These are phyloP conservation scores for Fusarium continuum DNA, from an alignment of 2,329 filamentous ascomycete species.

Conservation along the genomic window DNA sequence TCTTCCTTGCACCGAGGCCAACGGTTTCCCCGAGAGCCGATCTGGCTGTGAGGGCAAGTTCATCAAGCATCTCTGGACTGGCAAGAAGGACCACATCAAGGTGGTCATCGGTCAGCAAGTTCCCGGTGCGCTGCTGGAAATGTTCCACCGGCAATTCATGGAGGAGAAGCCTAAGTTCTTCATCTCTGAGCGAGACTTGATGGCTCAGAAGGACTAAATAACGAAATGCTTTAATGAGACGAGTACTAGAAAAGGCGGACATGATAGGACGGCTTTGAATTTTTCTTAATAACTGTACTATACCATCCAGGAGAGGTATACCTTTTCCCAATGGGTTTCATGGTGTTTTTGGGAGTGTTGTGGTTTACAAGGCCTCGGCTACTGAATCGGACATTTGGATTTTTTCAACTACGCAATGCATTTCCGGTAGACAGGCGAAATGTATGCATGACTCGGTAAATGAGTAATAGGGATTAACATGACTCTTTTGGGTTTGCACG, in stretches of 20 bases:
- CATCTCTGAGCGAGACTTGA: constrained; percentile 50
- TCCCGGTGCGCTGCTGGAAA: constrained; percentile 48
- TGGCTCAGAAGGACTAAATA: constrained; percentile 36
- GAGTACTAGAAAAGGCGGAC: constrained; percentile 28
- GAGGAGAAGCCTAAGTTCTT: constrained; percentile 49
- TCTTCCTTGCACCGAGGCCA: constrained; percentile 55
- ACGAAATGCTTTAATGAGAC: constrained; percentile 38
- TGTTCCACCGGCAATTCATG: constrained; percentile 50
- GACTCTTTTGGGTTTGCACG: constrained; percentile 11
- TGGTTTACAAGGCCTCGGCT: constrained; percentile 34
- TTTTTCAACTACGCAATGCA: constrained; percentile 26
- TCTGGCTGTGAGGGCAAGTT: constrained; percentile 53
- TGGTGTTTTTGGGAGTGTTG: constrained; percentile 42
- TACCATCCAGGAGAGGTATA: constrained; percentile 35
- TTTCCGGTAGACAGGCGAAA: constrained; percentile 27
- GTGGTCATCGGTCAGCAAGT: constrained; percentile 51
- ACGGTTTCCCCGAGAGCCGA: constrained; percentile 53
- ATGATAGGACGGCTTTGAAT: constrained; percentile 35
- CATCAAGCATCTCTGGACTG: constrained; percentile 56
- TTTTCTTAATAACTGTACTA: constrained; percentile 44
- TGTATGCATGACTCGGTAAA: constrained; percentile 35
- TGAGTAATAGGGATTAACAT: constrained; percentile 30
- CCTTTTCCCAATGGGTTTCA: constrained; percentile 33
- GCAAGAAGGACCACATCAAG: constrained; percentile 53
- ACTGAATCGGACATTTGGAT: constrained; percentile 36